Evolutionary conservation across 495 filamentous ascomycete genomes (phyloP), one percentile per base, ranked within the genome.

Genomic region (Penicillium macrosclerotiorum): DNA sequence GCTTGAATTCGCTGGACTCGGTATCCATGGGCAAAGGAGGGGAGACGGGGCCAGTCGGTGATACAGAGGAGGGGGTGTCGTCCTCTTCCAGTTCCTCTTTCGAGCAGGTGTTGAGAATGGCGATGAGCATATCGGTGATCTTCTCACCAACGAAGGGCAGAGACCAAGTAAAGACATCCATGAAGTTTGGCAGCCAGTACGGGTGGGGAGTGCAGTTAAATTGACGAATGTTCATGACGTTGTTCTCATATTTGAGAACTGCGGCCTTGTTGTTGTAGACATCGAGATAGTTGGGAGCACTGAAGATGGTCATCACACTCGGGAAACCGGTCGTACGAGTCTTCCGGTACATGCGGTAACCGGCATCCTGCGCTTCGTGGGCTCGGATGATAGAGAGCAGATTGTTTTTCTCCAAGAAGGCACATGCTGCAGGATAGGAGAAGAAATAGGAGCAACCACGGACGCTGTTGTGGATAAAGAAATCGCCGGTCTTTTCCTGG

Each of bases 211-310:
- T 96, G 81, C 93, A 98, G 69, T 98, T 98, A 73, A 98, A 98
- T 64, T 98, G 93, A 22, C 93, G 81, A 61, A 98, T 98, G 75
- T 98, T 98, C 93, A 98, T 98, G 45, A 98, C 93, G 62, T 98
- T 98, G 71, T 98, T 98, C 67, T 98, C 93, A 64, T 98, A 98
- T 67, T 98, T 98, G 47, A 98, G 73, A 16, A 98, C 93, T 0
- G 93, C 93, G 1, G 93, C 93, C 71, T 98, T 98, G 80, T 98
- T 98, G 81, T 98, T 98, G 74, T 98, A 98, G n/a, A 98, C 90
- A 63, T 98, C 93, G 50, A 98, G 78, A 62, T 98, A 97, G 63
- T 98, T 98, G 17, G 93, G 93, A 3, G 93, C 93, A 37, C 92
- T 96, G 78, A 98, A 98, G 62, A 98, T 98, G 32, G 93, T 98